Evolutionary conservation across 1,284 basidiomycete genomes (phyloP).

Genomic region (Mrakiaceae sp.): DNA sequence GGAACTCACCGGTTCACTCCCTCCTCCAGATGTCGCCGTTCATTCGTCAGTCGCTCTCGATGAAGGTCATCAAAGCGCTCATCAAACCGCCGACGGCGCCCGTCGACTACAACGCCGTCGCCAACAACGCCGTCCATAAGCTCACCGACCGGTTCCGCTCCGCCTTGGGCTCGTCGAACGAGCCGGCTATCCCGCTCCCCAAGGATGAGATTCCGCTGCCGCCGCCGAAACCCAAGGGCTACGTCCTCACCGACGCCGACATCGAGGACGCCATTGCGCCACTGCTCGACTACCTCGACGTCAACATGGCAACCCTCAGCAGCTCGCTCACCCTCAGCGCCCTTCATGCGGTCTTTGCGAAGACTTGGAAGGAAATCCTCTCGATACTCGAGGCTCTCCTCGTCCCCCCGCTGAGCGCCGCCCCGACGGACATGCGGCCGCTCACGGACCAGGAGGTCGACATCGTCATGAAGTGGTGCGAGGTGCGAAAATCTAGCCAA

Average conservation of each 20-base stretch:
- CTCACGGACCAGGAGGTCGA: conserved; percentile 91
- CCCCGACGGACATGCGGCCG: conserved; percentile 80
- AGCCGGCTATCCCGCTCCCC: conserved; percentile 22
- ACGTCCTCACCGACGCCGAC: conserved; percentile 67
- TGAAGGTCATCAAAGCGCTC: conserved; percentile 61
- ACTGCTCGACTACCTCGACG: conserved; percentile 93
- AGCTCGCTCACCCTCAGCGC: conserved; percentile 72
- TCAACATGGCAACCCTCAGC: conserved; percentile 83
- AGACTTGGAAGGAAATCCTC: conserved; percentile 95
- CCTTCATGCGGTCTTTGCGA: conserved; percentile 84
- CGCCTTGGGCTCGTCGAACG: conserved; percentile 46
- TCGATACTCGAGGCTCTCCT: conserved; percentile 76
- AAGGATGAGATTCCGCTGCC: conserved; percentile 18
- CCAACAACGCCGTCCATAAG: conserved; percentile 68
- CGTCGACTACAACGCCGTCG: conserved; percentile 70
- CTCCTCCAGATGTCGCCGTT: conserved; percentile 75
- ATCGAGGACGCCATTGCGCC: conserved; percentile 88
- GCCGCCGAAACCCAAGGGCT: conserved; percentile 42
- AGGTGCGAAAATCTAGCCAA: conserved; percentile 41
- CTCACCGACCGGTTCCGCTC: conserved; percentile 70
- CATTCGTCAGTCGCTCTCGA: conserved; percentile 79
- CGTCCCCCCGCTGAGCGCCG: conserved; percentile 81
- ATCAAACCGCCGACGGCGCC: conserved; percentile 41
- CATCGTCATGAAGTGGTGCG: conserved; percentile 95
- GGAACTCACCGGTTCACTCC: not conserved